Base-by-base conservation (phyloP, 352 stramenopile species). In the Albugo laibachii region DNA sequence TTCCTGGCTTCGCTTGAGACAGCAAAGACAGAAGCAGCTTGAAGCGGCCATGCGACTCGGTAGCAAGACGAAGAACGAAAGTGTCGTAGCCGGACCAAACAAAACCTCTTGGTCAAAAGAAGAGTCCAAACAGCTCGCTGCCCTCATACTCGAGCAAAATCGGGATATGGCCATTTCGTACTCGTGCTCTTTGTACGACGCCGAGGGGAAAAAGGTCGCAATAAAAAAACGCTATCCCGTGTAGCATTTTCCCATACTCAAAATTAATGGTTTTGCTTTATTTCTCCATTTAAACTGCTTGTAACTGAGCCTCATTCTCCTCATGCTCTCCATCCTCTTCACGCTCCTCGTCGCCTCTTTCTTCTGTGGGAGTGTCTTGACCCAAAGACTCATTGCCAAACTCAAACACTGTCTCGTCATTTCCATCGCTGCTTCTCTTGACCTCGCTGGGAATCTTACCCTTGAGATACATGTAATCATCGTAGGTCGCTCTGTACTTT, bases 401-500 rank as follows among this genome's bases (percentile, higher is more conserved):
- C 49, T 87, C 71, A 50, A 87, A 87, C 14, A 65, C 81, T 1
- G 69, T 82, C 46, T 84, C 74, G 19, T 82, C 77, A 0, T 62
- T 67, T 1, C 66, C 68, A 45, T 83, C 67, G 10, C 73, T 66
- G 10, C 71, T 62, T 12, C 55, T 62, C 31, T 61, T 60, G 37
- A 76, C 60, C n/a, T 72, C 57, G 24, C 68, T 67, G 11, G 70
- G 70, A 47, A 81, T 61, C 27, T 82, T 77, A 5, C 71, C 71
- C 62, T 87, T 87, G 39, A 87, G 54, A 43, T 87, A 87, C 41
- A 87, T 54, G 55, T 82, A 87, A 24, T 87, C 71, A 13, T 83
- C 81, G 65, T 83, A 83, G 12, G 64, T 63, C 59, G 70, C 42
- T 5, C 40, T 69, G 53, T 87, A 87, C 53, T 87, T 87, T 44